Conservation (phyloP, 169 alveolate species). For the Cryptosporidium viatorum region DNA sequence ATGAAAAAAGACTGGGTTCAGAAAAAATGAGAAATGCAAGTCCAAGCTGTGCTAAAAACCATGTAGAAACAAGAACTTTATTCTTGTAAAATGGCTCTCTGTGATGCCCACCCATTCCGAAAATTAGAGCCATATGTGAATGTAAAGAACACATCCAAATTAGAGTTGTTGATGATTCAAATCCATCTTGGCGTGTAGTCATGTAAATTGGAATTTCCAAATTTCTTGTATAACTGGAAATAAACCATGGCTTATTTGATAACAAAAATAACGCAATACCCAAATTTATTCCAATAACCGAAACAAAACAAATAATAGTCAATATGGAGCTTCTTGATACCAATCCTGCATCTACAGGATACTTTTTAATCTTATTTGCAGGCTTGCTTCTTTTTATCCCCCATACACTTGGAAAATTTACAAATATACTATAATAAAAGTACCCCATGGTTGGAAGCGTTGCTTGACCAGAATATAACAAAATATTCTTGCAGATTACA, state of each 20-base stretch:
- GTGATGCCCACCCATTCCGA: conserved; percentile 60
- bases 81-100: conserved; percentile 66
- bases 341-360: conserved; percentile 30
- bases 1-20: conserved; percentile 9
- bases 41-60: conserved; percentile 57
- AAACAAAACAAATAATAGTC: conserved; percentile 6
- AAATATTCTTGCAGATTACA: conserved; percentile 38
- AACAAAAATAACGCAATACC: not conserved
- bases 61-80: conserved; percentile 5
- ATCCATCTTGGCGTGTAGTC: conserved; percentile 65
- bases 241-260: conserved; percentile 57
- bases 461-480: conserved; percentile 57
- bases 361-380: conserved; percentile 30
- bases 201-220: conserved; percentile 14
- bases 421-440: conserved; percentile 44
- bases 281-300: conserved; percentile 23
- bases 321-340: conserved; percentile 11
- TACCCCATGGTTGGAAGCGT: conserved; percentile 66
- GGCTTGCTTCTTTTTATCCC: conserved; percentile 29
- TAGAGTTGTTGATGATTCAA: conserved; percentile 36
- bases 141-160: conserved; percentile 66
- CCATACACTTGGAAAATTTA: conserved; percentile 69
- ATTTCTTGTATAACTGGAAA: conserved; percentile 46
- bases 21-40: conserved; percentile 22
- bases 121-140: conserved; percentile 66